Evolutionary conservation across 192 early-diverging fungal species (phyloP), one percentile per base, ranked within the genome.

Genomic region (Paraglomus brasilianum): DNA sequence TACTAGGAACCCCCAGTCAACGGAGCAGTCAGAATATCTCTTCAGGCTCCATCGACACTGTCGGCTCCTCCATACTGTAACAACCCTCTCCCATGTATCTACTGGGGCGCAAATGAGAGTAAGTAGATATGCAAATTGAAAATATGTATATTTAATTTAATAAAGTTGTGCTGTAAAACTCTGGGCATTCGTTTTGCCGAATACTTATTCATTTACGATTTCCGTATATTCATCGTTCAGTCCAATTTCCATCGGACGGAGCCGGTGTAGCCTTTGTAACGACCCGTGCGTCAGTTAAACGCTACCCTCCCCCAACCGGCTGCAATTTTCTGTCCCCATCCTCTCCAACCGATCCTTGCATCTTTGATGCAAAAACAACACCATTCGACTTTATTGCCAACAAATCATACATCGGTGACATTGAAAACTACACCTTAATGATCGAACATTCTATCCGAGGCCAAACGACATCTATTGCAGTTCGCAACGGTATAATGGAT

Each of bases 391-490:
- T 53, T 3, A 19, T 77, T 8, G 36, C 75, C 0, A 61, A 65
- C 36, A 71, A 71, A 1, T 76, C 78, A 10, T 45, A 74, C 21
- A 74, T 80, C 17, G 75, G 66, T 0, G 75, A 77, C 47, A 80
- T 80, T 57, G 78, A 80, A 58, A 39, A 69, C 21, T 77, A 77
- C 21, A 77, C 78, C 1, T 39, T 69, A 69, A 77, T 80, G 78
- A 58, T 80, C 22, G 78, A 80, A 45, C 78, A 80, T 52, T 80
- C 78, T 4, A 72, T 80, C 22, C 62, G 75, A 22, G 75, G 78
- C 15, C 46, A 80, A 44, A 61, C 66, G 4, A 75, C 70, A n/a
- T 71, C 75, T 1, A 39, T 77, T n/a, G 72, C 73, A 41, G 69
- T 80, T n/a, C 72, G 78, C 36, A 77, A 75, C 21, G 75, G 75